These are phyloP conservation scores for Hypoxylon sp. DNA, from an alignment of 2,329 filamentous ascomycete genomes.

Conservation along the genomic window DNA sequence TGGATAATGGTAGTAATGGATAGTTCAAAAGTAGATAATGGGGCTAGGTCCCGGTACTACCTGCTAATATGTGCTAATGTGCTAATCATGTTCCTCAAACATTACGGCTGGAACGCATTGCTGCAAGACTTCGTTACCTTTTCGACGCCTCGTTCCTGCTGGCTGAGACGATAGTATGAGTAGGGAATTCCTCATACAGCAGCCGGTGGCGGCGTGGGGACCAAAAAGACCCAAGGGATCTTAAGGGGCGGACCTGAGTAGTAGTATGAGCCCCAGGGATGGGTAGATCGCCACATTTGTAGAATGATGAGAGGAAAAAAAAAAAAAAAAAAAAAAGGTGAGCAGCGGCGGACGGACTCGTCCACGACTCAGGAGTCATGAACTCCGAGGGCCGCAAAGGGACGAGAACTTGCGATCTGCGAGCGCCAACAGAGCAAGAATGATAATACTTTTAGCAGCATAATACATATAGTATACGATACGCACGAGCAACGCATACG, in stretches of 20 bases:
- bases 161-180: conserved; percentile 46
- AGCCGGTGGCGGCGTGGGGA: conserved; percentile 42
- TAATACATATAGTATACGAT: conserved; percentile 13
- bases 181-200: conserved; percentile 44
- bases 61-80: conserved; percentile 4
- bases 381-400: conserved; percentile 32
- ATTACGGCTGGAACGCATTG: conserved; percentile 39
- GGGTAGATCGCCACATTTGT: conserved; percentile 42
- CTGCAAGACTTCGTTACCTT: conserved; percentile 38
- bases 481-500: conserved; percentile 21
- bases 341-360: conserved; percentile 21
- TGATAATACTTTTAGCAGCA: conserved; percentile 26
- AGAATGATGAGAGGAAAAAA: conserved; percentile 15
- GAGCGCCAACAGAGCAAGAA: conserved; percentile 41
- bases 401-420: conserved; percentile 39
- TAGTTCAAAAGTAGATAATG: conserved; percentile 11
- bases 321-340: background rate
- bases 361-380: conserved; percentile 42
- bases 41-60: conserved; percentile 23
- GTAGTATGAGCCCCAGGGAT: conserved; percentile 33
- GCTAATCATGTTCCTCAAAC: conserved; percentile 18
- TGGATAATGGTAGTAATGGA: conserved; percentile 44
- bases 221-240: conserved; percentile 29
- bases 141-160: conserved; percentile 46
- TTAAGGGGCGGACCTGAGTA: conserved; percentile 18